Conservation (phyloP, 2,329 filamentous ascomycete genomes). For the Aspergillus sergii region DNA sequence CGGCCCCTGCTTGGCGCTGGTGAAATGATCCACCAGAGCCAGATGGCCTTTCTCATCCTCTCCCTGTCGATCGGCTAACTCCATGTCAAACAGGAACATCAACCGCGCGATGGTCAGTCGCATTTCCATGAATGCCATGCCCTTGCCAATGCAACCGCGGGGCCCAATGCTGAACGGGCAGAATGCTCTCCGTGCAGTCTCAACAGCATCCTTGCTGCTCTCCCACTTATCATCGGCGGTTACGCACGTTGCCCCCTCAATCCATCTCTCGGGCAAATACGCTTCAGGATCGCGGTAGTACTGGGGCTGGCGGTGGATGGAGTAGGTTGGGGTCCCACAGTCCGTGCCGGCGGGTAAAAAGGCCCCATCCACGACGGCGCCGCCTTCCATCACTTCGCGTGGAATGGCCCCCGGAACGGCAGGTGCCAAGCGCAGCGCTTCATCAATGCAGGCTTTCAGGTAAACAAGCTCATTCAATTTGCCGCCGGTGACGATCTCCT, state of each 20-base stretch:
- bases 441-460: conserved; percentile 46
- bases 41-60: conserved; percentile 40
- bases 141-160: conserved; percentile 47
- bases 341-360: conserved; percentile 57
- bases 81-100: conserved; percentile 44
- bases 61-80: conserved; percentile 35
- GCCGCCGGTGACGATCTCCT: conserved; percentile 41
- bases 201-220: conserved; percentile 53
- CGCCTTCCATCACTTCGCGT: conserved; percentile 42
- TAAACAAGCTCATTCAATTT: conserved; percentile 41
- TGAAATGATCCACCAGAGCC: conserved; percentile 42
- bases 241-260: conserved; percentile 49
- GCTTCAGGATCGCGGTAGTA: conserved; percentile 64
- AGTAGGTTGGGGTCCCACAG: conserved; percentile 67
- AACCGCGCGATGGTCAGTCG: conserved; percentile 41
- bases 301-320: conserved; percentile 66
- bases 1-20: conserved; percentile 40
- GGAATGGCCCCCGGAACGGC: conserved; percentile 42
- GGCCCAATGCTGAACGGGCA: conserved; percentile 59
- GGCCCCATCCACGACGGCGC: conserved; percentile 40
- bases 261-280: conserved; percentile 68
- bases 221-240: conserved; percentile 39
- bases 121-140: conserved; percentile 48
- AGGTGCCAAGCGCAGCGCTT: conserved; percentile 44
- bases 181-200: conserved; percentile 66